Evolutionary conservation across 306 rosid genomes (phyloP), one percentile per base, ranked within the genome.

Genomic region (Corylus heterophylla): DNA sequence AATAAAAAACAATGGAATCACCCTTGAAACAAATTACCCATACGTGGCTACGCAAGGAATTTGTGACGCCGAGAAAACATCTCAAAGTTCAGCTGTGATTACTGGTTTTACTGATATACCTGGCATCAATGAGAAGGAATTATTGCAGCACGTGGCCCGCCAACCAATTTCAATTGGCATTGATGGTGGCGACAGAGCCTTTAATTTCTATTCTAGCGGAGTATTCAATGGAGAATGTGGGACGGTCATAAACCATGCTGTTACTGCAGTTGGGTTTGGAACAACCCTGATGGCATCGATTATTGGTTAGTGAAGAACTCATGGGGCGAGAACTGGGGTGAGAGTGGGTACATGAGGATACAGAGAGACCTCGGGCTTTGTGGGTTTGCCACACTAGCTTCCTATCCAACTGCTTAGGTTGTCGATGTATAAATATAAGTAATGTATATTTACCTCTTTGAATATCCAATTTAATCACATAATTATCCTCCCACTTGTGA

Each of bases 231-330:
- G 14, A 13, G 39, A 20, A 11, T 69, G 77, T 10, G 80, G 73
- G 10, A 50, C 20, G 0, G 0, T 7, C 5, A 0, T 12, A 0
- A 25, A 20, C 70, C 77, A 85, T 39, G 74, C 22, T 31, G 84
- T 76, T 16, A 18, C 79, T 0, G 47, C 12, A 16, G 29, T 79
- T 49, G 88, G 88, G 22, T 85, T 79, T 50, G 84, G 88, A 4
- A 68, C 49, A 1, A 16, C 9, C 44, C 37, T 31, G 62, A 63
- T 75, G 85, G 70, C 4, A 55, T n/a, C 1, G 48, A 74, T 47
- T 85, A 78, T 11, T 75, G 85, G 83, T 5, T 85, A 4, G 14
- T 85, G 6, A 81, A 81, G 25, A 78, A 85, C 25, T 85, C 88
- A 0, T 74, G 85, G 78, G 76, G 88, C 4, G 25, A 61, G 3